Conservation (phyloP, 805 yeast species). For the Lipomyces starkeyi region DNA sequence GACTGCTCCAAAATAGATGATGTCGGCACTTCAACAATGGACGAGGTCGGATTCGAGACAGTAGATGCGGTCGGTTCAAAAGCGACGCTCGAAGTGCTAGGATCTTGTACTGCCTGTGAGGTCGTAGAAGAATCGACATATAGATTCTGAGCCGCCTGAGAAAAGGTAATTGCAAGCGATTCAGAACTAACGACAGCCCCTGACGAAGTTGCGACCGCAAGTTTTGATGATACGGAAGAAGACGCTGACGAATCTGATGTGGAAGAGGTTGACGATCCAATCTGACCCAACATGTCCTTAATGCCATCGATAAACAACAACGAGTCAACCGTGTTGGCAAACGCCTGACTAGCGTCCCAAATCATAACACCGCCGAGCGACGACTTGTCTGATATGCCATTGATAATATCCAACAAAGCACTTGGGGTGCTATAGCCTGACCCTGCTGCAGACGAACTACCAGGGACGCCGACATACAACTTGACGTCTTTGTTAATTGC, state of each 20-base stretch:
- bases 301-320: slow-evolving; percentile 52
- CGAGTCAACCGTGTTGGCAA: slow-evolving; percentile 56
- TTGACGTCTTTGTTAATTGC: slow-evolving; percentile 60
- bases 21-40: not conserved
- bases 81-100: slow-evolving; percentile 38
- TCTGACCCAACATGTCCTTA: slow-evolving; percentile 49
- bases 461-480: slow-evolving; percentile 70
- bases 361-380: slow-evolving; percentile 72
- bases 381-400: slow-evolving; percentile 44
- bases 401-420: slow-evolving; percentile 46
- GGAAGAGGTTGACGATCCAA: slow-evolving; percentile 16
- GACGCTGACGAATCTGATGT: slow-evolving; percentile 5
- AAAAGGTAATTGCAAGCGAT: not conserved
- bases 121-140: not conserved
- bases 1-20: not conserved
- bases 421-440: slow-evolving; percentile 59
- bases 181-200: not conserved
- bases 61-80: slow-evolving; percentile 22
- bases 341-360: slow-evolving; percentile 62
- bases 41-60: not conserved
- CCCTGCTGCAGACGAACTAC: slow-evolving; percentile 57
- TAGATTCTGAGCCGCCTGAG: not conserved
- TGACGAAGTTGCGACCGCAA: slow-evolving; percentile 7
- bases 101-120: slow-evolving; percentile 10
- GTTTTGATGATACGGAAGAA: not conserved